Conservation (phyloP, 306 rosid genomes). For the Fragaria iinumae region DNA sequence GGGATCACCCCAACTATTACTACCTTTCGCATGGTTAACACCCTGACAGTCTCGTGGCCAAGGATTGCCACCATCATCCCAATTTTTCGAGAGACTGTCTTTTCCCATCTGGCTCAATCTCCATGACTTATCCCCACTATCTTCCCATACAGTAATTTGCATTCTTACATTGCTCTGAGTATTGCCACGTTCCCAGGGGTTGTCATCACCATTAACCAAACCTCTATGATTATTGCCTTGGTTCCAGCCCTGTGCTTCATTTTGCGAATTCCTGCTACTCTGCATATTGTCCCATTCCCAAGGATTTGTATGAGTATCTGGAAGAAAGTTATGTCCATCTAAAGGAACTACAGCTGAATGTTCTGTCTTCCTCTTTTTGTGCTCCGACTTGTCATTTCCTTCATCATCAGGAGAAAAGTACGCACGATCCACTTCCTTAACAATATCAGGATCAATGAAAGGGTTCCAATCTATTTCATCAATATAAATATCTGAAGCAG, state of each 20-base stretch:
- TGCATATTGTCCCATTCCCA: slow-evolving; percentile 39
- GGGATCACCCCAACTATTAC: slow-evolving; percentile 41
- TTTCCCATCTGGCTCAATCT: slow-evolving; percentile 36
- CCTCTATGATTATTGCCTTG: slow-evolving; percentile 27
- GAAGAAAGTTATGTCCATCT: slow-evolving; percentile 27
- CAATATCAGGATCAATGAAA: slow-evolving; percentile 50
- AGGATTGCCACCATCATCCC: slow-evolving; percentile 32
- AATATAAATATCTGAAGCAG: slow-evolving; percentile 55
- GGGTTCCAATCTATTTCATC: slow-evolving; percentile 76
- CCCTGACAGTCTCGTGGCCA: slow-evolving; percentile 27
- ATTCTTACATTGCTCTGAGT: slow-evolving; percentile 31
- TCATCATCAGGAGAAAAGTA: slow-evolving; percentile 51
- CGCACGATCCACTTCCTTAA: slow-evolving; percentile 57
- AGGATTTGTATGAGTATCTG: slow-evolving; percentile 19
- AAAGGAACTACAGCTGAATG: slow-evolving; percentile 25
- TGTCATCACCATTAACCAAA: slow-evolving; percentile 26
- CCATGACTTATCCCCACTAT: slow-evolving; percentile 28
- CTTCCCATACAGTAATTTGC: slow-evolving; percentile 43
- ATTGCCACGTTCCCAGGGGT: slow-evolving; percentile 49
- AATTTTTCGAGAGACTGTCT: slow-evolving; percentile 8
- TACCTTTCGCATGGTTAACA: slow-evolving; percentile 14
- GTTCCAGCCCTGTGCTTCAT: slow-evolving; percentile 28
- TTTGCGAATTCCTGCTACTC: slow-evolving; percentile 17
- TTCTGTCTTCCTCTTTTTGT: slow-evolving; percentile 46
- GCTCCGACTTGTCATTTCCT: slow-evolving; percentile 15